Base-by-base conservation (phyloP, 495 filamentous ascomycete species). In the Penicillium ochrochloron region DNA sequence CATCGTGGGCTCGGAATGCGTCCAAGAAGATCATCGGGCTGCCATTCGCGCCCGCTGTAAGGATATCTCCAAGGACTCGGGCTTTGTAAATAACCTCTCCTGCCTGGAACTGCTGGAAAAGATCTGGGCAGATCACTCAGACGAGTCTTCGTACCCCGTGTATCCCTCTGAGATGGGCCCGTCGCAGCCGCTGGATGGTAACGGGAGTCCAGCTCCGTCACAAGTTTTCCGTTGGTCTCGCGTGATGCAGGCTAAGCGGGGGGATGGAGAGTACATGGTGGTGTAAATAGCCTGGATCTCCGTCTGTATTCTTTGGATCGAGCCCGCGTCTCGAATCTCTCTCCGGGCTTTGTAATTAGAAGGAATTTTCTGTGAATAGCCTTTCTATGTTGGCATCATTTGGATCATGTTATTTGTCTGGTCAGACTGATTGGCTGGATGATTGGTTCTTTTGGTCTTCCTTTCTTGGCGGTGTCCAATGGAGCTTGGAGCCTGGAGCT, bases 51-150 rank as follows among this genome's bases (percentile, higher is more conserved):
- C 86, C 67, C 86, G 93, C 56, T 97, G 93, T 79, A 80, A 88
- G 42, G 92, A 94, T 73, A 93, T 97, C 68, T 92, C 92, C 80
- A 84, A 87, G 27, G 90, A 94, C 70, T 92, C 89, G 48, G 94
- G 93, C 15, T 97, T 97, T 73, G 90, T 90, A 78, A 97, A 97
- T 73, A 97, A 96, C 68, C 81, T 96, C 23, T 90, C 89, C 8
- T 92, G 91, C 21, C 80, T 98, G 56, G 91, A 94, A 68, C 86
- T 97, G 0, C 70, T 97, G 66, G 94, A 98, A 78, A 86, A 85
- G 68, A 85, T 96, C 51, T 98, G 94, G 94, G 81, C 75, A 73
- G 78, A 84, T 73, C 75, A 81, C 59, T 76, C 76, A 19, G 66
- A 75, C 63, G 69, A 73, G 59, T 64, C 69, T 3, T 61, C 65